Percentiles rank a stretch among this genome's conserved stretches.
These are phyloP conservation scores for Capronia epimyces DNA, from an alignment of 2,329 filamentous ascomycete genomes.

Conservation along the genomic window DNA sequence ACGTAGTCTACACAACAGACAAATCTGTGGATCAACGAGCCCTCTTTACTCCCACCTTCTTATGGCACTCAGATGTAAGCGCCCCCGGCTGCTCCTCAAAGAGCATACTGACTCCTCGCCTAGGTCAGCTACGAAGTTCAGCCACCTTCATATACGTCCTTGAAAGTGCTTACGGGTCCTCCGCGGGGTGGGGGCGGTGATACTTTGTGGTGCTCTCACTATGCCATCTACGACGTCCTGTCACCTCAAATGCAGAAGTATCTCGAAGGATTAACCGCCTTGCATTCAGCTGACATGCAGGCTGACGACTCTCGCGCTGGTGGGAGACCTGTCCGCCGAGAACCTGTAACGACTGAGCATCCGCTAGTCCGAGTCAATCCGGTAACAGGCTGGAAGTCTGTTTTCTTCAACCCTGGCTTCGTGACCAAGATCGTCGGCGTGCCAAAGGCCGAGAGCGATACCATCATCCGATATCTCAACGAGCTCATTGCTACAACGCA, in stretches of 20 bases:
- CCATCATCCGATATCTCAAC: slow-evolving; percentile 42
- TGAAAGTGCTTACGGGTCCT: slow-evolving; percentile 54
- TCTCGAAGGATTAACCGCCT: slow-evolving; percentile 55
- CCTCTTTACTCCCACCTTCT: slow-evolving; percentile 50
- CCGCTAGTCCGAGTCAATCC: slow-evolving; percentile 58
- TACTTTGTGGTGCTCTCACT: slow-evolving; percentile 63
- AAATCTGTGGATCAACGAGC: slow-evolving; percentile 50
- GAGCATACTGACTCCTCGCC: neutral
- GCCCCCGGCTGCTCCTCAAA: neutral
- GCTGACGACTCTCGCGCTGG: slow-evolving; percentile 40
- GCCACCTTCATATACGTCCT: slow-evolving; percentile 58
- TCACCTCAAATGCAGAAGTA: slow-evolving; percentile 49
- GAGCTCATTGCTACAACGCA: slow-evolving; percentile 44
- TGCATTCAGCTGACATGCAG: slow-evolving; percentile 49
- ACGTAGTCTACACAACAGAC: slow-evolving; percentile 55
- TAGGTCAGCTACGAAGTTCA: slow-evolving; percentile 59
- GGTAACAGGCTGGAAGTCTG: slow-evolving; percentile 58
- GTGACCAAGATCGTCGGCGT: slow-evolving; percentile 42
- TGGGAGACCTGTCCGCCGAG: slow-evolving; percentile 35
- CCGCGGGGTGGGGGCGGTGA: slow-evolving; percentile 52
- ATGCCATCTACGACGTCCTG: slow-evolving; percentile 61
- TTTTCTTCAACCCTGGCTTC: slow-evolving; percentile 45
- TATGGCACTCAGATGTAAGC: slow-evolving; percentile 54
- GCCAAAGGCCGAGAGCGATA: slow-evolving; percentile 40
- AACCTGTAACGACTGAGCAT: slow-evolving; percentile 47